Percentiles rank a stretch among this genome's conserved stretches.
Evolutionary conservation across 108 stramenopile genomes (phyloP).

Genomic region (Hondaea fermentalgiana): DNA sequence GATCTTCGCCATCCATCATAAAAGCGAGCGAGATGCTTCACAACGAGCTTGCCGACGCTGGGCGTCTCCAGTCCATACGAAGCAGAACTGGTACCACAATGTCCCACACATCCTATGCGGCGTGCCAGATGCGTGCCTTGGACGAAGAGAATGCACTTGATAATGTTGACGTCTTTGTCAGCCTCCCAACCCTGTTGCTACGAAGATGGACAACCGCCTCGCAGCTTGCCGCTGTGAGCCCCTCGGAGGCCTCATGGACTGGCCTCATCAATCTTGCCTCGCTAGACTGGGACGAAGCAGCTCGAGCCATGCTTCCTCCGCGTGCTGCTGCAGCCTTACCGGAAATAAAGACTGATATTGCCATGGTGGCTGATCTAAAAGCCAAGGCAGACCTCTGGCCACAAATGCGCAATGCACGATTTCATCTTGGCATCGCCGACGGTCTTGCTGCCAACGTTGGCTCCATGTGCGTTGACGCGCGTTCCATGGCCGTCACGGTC

Average conservation of each 20-base stretch:
- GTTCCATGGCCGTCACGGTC: not conserved
- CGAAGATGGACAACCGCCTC: not conserved
- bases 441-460: constrained; percentile 1
- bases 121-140: not conserved
- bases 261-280: not conserved
- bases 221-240: not conserved
- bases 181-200: not conserved
- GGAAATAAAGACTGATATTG: not conserved
- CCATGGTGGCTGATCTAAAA: not conserved
- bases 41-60: not conserved
- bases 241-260: not conserved
- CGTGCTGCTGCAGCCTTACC: not conserved
- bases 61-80: not conserved
- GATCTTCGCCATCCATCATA: not conserved
- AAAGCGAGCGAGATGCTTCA: not conserved
- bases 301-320: not conserved
- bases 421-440: not conserved
- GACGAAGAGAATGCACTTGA: not conserved
- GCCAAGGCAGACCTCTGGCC: not conserved
- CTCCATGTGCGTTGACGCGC: not conserved
- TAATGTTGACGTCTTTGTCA: not conserved
- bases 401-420: not conserved
- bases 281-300: not conserved
- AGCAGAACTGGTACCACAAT: not conserved
- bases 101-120: not conserved